phyloP scores from a whole-genome alignment of 176 grass and related monocot genomes.

The Canna indica region DNA sequence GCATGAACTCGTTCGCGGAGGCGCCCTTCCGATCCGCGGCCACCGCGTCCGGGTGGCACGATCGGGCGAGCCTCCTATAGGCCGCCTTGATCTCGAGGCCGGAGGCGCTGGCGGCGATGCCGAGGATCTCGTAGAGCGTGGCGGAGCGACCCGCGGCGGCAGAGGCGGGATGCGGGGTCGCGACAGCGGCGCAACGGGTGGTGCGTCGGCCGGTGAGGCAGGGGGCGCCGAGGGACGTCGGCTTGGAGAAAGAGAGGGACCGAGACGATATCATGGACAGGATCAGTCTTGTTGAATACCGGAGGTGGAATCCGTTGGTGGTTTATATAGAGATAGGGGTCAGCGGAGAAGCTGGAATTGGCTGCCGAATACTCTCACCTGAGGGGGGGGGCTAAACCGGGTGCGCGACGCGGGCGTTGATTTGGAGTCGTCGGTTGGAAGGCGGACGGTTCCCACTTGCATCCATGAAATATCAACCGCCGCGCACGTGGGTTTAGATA shows the following conservation, averaged over 20 bases:
- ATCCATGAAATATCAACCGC: too few relatives aligned
- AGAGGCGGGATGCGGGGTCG: neutral
- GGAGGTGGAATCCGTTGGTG: neutral
- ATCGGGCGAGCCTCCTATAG: conserved; percentile 25
- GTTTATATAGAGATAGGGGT: neutral
- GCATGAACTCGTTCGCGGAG: conserved; percentile 21
- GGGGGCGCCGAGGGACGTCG: neutral
- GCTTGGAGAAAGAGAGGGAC: neutral
- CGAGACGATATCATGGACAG: neutral
- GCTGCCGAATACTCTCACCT: neutral
- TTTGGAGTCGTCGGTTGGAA: too few relatives aligned
- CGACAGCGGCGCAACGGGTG: neutral
- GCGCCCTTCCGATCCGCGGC: neutral
- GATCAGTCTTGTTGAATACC: neutral
- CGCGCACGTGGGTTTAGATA: too few relatives aligned
- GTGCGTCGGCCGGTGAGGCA: neutral
- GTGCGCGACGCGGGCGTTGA: too few relatives aligned
- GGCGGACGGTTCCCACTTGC: too few relatives aligned
- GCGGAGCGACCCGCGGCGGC: neutral
- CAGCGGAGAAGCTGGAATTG: neutral
- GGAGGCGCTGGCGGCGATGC: conserved; percentile 20
- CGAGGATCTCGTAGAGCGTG: conserved; percentile 30
- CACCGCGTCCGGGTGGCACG: conserved; percentile 28
- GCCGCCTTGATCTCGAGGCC: conserved; percentile 29
- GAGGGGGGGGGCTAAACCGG: too few relatives aligned